Base-by-base conservation (phyloP, 2,329 filamentous ascomycete species). In the Fusarium sp. region DNA sequence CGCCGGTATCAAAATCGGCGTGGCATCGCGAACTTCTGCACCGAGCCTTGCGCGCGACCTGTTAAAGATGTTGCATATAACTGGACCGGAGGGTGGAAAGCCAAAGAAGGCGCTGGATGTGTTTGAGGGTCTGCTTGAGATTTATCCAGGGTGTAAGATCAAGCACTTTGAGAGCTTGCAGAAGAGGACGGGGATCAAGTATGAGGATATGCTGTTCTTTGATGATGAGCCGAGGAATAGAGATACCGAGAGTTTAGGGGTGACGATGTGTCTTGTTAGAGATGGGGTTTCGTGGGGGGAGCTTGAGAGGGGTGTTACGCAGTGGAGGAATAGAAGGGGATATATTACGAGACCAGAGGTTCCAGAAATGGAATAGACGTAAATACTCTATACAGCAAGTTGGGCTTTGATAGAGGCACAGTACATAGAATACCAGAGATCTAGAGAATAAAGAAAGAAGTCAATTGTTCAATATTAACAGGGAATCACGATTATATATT, bases 171-270 rank as follows among this genome's bases (percentile, higher is more conserved):
- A 91, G 78, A 86, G 89, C 10, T 85, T 98, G 75, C 89, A 92
- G 15, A 89, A 91, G 80, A 87, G 90, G 63, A 95, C 92, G 20
- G 91, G 90, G 3, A 82, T 98, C 6, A 84, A 85, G 11, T 97
- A 90, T 79, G 89, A 92, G 73, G 94, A 98, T 54, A 97, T 98
- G 92, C 81, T 98, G 39, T 98, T 98, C 82, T 98, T 98, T 75
- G 96, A 98, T 77, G 96, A 98, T 77, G 96, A 98, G 88, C 87
- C 88, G 59, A 85, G 96, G 69, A 98, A 98, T 80, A 87, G 90
- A 66, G 95, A 98, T 80, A 96, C 97, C 2, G 90, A 92, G 84
- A 84, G 80, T 32, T 79, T 98, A 56, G 95, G 95, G 0, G 93
- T 97, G 7, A 93, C 93, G 1, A 97, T 98, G 90, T 91, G 90